Base-by-base conservation (phyloP, 2,329 filamentous ascomycete genomes). In the Pseudocercospora vitis region DNA sequence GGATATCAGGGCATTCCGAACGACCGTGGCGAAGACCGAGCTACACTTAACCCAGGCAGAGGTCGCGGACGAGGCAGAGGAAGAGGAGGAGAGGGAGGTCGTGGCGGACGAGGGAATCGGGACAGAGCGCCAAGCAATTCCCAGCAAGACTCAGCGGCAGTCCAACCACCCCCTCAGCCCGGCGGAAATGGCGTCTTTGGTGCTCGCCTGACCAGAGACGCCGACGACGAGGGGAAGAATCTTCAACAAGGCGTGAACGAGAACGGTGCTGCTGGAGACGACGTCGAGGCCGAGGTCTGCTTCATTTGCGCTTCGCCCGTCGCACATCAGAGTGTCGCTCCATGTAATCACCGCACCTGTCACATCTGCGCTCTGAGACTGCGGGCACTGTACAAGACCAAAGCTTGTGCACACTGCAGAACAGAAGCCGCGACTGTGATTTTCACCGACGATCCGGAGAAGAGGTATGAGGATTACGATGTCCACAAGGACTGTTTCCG, bases 241-340 rank as follows among this genome's bases (percentile, higher is more conserved):
- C 12, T 14, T 19, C 42, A 45, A 21, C 51, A 70, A 71, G 65
- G 66, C 63, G 62, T 64, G 53, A 31, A 45, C 18, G 21, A 42
- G 3, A 44, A 51, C 37, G 56, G 44, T 39, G 55, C 50, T 21
- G 57, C 33, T 26, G 62, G 49, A 11, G 71, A 71, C 44, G 65
- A 66, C 48, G 63, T 64, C 29, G 70, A 72, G 50, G 86, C 80
- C 21, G 91, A 96, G 58, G 82, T 96, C 57, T 99, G 94, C 81
- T 97, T 97, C 74, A 99, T 99, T 68, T 99, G 94, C 73, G 92
- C 94, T 52, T 96, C 91, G 61, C 83, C 86, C 2, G 86, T 99
- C 44, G 84, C 88, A 45, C 91, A 97, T 75, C 85, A 89, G 64
- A 88, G 91, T 7, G 84, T 99, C 60, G 85, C 91, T 26, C 92